These are phyloP conservation scores for Sordariomycetes sp. DNA, from an alignment of 2,329 filamentous ascomycete species.

Conservation along the genomic window DNA sequence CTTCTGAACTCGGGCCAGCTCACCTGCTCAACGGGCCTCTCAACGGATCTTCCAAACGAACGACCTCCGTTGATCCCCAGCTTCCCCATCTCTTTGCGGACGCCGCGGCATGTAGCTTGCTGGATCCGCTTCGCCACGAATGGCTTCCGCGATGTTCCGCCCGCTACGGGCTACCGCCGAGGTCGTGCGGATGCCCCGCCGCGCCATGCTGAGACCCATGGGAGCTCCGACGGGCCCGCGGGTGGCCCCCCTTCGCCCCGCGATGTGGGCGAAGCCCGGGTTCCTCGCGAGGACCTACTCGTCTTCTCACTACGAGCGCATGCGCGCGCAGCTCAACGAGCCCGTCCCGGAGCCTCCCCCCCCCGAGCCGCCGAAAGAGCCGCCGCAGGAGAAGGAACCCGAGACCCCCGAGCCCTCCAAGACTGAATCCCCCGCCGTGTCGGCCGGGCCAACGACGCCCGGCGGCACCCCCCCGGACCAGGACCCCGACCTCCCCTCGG, in stretches of 20 bases:
- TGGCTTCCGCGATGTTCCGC: conserved; percentile 3
- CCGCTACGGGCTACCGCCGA: neutral
- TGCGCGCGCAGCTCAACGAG: neutral
- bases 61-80: neutral
- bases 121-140: neutral
- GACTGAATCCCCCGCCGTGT: neutral
- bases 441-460: neutral
- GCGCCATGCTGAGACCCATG: neutral
- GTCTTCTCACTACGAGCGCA: neutral
- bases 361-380: neutral
- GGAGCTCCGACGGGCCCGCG: neutral
- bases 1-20: no score
- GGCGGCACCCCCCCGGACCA: neutral
- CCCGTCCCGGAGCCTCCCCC: neutral
- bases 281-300: neutral
- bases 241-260: neutral
- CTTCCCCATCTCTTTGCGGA: neutral
- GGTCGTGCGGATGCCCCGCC: neutral
- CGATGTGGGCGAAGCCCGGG: neutral
- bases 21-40: no score
- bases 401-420: neutral
- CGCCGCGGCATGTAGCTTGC: neutral
- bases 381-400: neutral
- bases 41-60: neutral
- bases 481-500: neutral